These are phyloP conservation scores for Rhynchosporium graminicola DNA, from an alignment of 2,329 filamentous ascomycete species.

Conservation along the genomic window DNA sequence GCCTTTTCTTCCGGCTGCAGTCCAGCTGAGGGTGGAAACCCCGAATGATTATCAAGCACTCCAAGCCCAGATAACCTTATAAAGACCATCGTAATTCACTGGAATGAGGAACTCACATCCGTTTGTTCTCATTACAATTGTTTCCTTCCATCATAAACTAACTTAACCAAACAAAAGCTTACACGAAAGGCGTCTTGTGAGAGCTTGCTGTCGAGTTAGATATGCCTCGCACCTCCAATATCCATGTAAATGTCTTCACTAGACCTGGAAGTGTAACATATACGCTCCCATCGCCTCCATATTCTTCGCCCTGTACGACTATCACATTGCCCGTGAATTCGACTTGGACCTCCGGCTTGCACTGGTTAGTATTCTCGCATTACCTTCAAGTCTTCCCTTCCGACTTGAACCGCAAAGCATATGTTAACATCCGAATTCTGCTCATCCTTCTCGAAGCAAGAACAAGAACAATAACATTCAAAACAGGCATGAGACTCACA, in stretches of 20 bases:
- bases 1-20: neutral
- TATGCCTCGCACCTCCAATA: conserved; percentile 1
- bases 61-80: neutral
- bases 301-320: conserved; percentile 19
- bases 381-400: neutral
- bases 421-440: too few relatives aligned
- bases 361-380: conserved; percentile 15
- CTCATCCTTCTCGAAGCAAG: too few relatives aligned
- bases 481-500: conserved; percentile 27
- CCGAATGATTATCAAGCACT: conserved; percentile 6
- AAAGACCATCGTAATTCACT: neutral
- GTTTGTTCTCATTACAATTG: neutral
- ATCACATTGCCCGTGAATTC: conserved; percentile 25
- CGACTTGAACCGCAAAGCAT: neutral
- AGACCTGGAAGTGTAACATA: conserved; percentile 20
- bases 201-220: neutral
- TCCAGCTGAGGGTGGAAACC: neutral
- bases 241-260: conserved; percentile 14
- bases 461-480: neutral
- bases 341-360: conserved; percentile 26
- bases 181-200: neutral
- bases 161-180: neutral
- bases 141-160: too few relatives aligned
- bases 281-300: conserved; percentile 20
- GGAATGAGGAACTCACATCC: neutral